Percentiles rank a stretch among this genome's conserved stretches.
Evolutionary conservation across 805 yeast species (phyloP).

Genomic region (Candida morakotiae): DNA sequence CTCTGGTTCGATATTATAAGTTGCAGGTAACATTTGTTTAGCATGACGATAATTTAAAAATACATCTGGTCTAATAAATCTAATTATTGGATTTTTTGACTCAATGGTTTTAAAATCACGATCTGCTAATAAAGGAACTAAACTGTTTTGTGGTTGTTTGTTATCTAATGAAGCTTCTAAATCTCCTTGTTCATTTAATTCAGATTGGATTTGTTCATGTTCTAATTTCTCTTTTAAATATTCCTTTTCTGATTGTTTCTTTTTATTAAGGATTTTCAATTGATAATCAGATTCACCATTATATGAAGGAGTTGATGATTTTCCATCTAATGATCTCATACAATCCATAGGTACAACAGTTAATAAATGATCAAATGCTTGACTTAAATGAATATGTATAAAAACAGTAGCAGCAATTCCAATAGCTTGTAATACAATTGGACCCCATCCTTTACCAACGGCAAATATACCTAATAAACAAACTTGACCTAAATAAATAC

Average conservation of each 20-base stretch:
- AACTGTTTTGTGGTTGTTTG: conserved; percentile 6
- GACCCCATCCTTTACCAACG: conserved; percentile 95
- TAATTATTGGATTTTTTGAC: conserved; percentile 42
- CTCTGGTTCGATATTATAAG: conserved; percentile 31
- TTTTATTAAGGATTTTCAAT: conserved; percentile 24
- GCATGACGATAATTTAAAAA: conserved; percentile 44
- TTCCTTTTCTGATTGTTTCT: conserved; percentile 10
- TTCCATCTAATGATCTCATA: conserved; percentile 76
- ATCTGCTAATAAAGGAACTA: conserved; percentile 66
- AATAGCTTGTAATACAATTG: conserved; percentile 71
- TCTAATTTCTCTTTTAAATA: conserved; percentile 17
- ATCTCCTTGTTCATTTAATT: conserved; percentile 9
- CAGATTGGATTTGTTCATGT: conserved; percentile 15
- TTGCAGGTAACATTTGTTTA: conserved; percentile 30
- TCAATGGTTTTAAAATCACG: conserved; percentile 43
- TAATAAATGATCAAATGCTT: conserved; percentile 63
- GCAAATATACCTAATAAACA: conserved; percentile 83
- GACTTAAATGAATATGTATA: conserved; percentile 58
- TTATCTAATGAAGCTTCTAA: conserved; percentile 9
- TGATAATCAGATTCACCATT: conserved; percentile 30
- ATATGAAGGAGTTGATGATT: conserved; percentile 57
- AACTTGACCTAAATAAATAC: conserved; percentile 82
- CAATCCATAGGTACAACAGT: conserved; percentile 61
- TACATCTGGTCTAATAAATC: conserved; percentile 56
- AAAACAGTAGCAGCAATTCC: conserved; percentile 63